A percentile compares a stretch with the other conserved stretches of the same genome.
Conservation (phyloP, 306 rosid genomes). For the Betula pendula region DNA sequence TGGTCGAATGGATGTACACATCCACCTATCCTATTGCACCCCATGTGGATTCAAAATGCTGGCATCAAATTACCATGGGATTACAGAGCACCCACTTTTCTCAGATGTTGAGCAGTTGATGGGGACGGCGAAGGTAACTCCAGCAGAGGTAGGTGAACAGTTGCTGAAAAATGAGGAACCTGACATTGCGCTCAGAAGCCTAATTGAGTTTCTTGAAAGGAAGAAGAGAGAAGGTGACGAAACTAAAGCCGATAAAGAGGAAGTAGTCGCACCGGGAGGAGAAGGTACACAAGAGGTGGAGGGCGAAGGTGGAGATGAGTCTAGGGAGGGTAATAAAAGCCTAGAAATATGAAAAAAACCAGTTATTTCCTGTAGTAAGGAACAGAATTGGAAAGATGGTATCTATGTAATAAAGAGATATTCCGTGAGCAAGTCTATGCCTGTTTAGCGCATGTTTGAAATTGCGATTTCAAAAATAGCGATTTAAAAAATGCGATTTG, state of each 20-base stretch:
- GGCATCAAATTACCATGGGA: constrained; percentile 22
- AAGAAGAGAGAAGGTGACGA: constrained; percentile 18
- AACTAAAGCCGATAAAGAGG: not conserved
- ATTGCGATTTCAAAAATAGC: too few species aligned
- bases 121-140: constrained; percentile 11
- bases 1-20: constrained; percentile 41
- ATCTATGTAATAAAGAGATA: not conserved
- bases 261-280: not conserved
- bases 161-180: constrained; percentile 33
- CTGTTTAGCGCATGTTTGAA: too few species aligned
- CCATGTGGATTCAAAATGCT: constrained; percentile 27
- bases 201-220: constrained; percentile 26
- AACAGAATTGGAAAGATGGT: not conserved
- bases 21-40: constrained; percentile 36
- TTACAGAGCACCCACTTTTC: constrained; percentile 27
- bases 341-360: not conserved
- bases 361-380: not conserved
- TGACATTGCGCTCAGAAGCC: constrained; percentile 25
- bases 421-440: too few species aligned
- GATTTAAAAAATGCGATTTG: too few species aligned
- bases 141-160: constrained; percentile 29
- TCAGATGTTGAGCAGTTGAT: constrained; percentile 20
- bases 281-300: not conserved
- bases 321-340: not conserved
- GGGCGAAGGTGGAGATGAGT: not conserved